phyloP scores from a whole-genome alignment of 2,329 filamentous ascomycete species.

The Epicoccum nigrum region DNA sequence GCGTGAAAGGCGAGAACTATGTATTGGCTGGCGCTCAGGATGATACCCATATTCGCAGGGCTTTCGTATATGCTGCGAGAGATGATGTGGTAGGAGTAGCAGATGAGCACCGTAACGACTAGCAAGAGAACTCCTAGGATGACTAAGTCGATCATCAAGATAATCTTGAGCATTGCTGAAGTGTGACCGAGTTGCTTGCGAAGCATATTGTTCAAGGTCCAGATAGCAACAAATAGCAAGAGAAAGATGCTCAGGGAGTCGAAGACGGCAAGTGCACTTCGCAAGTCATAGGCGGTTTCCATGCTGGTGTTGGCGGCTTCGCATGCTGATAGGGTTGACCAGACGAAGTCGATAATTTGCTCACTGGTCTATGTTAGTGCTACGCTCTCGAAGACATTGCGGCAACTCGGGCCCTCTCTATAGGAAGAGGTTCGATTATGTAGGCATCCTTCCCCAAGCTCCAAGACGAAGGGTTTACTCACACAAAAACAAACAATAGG shows the following conservation, averaged over 20 bases:
- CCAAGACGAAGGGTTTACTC: slow-evolving; percentile 14
- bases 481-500: slow-evolving; percentile 26
- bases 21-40: neutral
- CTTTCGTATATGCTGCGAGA: neutral
- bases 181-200: slow-evolving; percentile 24
- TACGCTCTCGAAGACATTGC: neutral
- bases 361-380: slow-evolving; percentile 1
- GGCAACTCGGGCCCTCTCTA: neutral
- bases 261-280: slow-evolving; percentile 29
- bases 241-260: slow-evolving; percentile 25
- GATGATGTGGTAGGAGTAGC: slow-evolving; percentile 13
- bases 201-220: slow-evolving; percentile 33
- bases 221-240: slow-evolving; percentile 34
- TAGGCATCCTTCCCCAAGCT: neutral
- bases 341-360: neutral
- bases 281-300: neutral
- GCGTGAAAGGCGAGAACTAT: slow-evolving; percentile 3
- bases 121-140: slow-evolving; percentile 30
- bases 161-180: slow-evolving; percentile 16
- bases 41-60: neutral
- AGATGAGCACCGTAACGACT: slow-evolving; percentile 16
- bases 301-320: neutral
- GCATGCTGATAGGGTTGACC: slow-evolving; percentile 6
- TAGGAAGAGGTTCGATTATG: no score
- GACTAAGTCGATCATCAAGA: slow-evolving; percentile 19